phyloP scores from a whole-genome alignment of 345 rosid genomes.

The Corymbia maculata region DNA sequence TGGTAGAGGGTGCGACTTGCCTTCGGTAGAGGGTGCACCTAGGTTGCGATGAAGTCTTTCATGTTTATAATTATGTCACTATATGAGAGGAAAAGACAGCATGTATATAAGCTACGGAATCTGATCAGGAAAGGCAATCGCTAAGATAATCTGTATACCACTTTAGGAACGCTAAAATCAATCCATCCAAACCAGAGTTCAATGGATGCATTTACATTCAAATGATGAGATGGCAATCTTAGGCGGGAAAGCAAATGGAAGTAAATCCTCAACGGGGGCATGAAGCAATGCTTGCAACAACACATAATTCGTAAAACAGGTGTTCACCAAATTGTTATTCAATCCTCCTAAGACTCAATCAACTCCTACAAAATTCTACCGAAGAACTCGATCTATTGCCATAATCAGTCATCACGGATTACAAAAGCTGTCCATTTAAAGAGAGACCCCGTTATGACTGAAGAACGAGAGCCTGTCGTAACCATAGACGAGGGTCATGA shows the following conservation, averaged over 20 bases:
- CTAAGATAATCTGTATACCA: not conserved
- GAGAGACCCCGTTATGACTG: no score
- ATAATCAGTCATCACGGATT: not conserved
- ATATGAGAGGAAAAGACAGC: no score
- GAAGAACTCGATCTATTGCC: fast-evolving
- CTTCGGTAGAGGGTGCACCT: not conserved
- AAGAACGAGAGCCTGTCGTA: conserved; percentile 18
- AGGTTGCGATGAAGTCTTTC: no score
- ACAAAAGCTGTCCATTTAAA: not conserved
- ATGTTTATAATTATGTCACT: not conserved
- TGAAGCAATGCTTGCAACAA: not conserved
- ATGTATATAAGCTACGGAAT: not conserved
- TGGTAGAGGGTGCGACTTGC: not conserved
- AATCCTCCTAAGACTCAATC: not conserved
- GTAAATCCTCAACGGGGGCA: not conserved
- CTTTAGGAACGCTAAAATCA: not conserved
- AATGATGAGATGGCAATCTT: not conserved
- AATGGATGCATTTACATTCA: not conserved
- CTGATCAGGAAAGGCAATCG: not conserved
- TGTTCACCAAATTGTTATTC: not conserved
- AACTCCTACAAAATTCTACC: not conserved
- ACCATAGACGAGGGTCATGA: conserved; percentile 24
- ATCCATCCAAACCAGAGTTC: not conserved
- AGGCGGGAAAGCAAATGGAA: not conserved
- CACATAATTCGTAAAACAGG: not conserved